phyloP scores from a whole-genome alignment of 2,329 filamentous ascomycete species.

The Onygena corvina region DNA sequence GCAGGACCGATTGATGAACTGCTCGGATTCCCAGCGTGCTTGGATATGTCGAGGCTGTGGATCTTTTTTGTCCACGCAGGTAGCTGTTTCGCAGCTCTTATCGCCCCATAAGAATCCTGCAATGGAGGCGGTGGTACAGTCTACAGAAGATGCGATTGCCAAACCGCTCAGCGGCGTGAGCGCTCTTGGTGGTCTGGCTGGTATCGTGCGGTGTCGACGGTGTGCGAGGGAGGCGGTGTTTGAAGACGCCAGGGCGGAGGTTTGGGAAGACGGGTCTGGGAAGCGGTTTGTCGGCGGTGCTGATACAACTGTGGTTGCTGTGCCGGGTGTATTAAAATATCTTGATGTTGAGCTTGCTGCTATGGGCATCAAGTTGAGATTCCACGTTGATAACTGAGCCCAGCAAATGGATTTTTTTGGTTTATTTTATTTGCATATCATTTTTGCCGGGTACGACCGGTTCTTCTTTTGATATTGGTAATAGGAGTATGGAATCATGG shows the following conservation, averaged over 20 bases:
- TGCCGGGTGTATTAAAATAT: constrained; percentile 85
- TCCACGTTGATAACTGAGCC: constrained; percentile 55
- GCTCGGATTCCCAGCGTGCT: constrained; percentile 79
- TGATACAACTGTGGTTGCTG: constrained; percentile 79
- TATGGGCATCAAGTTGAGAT: constrained; percentile 94
- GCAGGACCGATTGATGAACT: constrained; percentile 93
- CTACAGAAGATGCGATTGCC: constrained; percentile 29
- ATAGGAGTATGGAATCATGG: too few species aligned
- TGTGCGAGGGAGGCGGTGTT: constrained; percentile 56
- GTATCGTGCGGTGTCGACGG: constrained; percentile 63
- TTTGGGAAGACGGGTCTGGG: constrained; percentile 85
- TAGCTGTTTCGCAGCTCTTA: constrained; percentile 27
- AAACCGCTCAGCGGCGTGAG: constrained; percentile 44
- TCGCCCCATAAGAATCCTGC: constrained; percentile 16
- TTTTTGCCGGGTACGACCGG: too few species aligned
- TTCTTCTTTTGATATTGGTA: too few species aligned
- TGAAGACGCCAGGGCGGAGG: constrained; percentile 55
- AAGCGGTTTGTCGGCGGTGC: constrained; percentile 76
- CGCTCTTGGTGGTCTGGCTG: constrained; percentile 47
- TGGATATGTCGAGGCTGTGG: constrained; percentile 87
- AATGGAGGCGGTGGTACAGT: constrained; percentile 16
- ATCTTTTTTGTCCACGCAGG: constrained; percentile 75
- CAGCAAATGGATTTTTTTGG: too few species aligned
- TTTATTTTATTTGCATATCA: too few species aligned
- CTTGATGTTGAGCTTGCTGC: constrained; percentile 89